Evolutionary conservation across 257 asterid species (phyloP).

Genomic region (Vinca minor): DNA sequence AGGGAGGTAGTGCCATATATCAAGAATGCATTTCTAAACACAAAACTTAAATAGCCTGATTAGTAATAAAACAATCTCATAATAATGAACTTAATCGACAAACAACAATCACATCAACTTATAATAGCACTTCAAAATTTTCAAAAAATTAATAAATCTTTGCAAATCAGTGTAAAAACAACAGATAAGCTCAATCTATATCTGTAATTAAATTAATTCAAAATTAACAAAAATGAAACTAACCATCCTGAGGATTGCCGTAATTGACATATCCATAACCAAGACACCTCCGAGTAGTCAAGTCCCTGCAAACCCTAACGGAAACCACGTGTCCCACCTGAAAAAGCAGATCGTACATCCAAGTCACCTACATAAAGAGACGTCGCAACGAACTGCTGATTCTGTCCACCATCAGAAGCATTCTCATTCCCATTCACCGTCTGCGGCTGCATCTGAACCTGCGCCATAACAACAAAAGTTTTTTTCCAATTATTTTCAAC

Average conservation of each 20-base stretch:
- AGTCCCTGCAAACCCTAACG: slow-evolving; percentile 86
- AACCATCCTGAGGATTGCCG: slow-evolving; percentile 71
- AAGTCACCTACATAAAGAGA: slow-evolving; percentile 91
- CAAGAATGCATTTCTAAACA: too few species aligned
- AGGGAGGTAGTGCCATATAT: too few species aligned
- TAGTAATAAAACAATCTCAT: neutral
- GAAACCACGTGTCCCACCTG: slow-evolving; percentile 90
- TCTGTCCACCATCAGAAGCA: slow-evolving; percentile 27
- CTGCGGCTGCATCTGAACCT: slow-evolving; percentile 70
- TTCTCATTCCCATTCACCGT: slow-evolving; percentile 41
- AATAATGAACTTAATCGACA: too few species aligned
- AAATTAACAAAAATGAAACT: slow-evolving; percentile 8
- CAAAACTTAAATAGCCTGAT: too few species aligned
- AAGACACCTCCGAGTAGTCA: slow-evolving; percentile 59
- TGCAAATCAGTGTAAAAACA: neutral
- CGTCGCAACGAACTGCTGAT: slow-evolving; percentile 56
- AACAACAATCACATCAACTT: too few species aligned
- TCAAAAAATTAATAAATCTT: neutral
- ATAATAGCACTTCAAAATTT: neutral
- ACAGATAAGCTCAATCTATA: neutral
- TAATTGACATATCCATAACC: slow-evolving; percentile 93
- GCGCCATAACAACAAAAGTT: slow-evolving; percentile 55
- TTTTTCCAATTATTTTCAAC: neutral
- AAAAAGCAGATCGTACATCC: slow-evolving; percentile 71
- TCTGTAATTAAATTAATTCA: neutral